phyloP scores from a whole-genome alignment of 257 asterid genomes.

The Solanum bulbocastanum region DNA sequence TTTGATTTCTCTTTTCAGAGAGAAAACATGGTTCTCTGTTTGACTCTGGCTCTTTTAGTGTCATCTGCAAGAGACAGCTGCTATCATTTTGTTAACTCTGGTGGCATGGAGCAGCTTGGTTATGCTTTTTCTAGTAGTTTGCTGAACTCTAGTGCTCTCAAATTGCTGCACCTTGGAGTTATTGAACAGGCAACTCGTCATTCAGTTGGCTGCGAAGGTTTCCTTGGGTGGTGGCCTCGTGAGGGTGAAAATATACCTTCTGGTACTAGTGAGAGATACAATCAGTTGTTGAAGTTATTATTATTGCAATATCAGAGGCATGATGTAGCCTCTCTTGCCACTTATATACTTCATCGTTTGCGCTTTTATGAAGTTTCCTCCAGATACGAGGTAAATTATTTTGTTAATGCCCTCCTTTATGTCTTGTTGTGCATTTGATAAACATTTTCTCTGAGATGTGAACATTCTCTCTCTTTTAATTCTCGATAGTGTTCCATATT shows the following conservation, averaged over 20 bases:
- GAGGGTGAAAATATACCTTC: conserved; percentile 68
- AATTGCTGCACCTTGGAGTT: conserved; percentile 46
- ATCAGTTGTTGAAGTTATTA: conserved; percentile 72
- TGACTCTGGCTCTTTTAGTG: conserved; percentile 53
- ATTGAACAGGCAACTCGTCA: conserved; percentile 79
- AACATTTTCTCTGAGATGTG: neutral
- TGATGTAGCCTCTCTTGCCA: conserved; percentile 75
- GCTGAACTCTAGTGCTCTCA: conserved; percentile 43
- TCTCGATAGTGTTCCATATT: conserved; percentile 49
- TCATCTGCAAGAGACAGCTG: conserved; percentile 85
- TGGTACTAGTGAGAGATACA: conserved; percentile 80
- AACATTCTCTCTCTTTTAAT: neutral
- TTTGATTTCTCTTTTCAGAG: conserved; percentile 33
- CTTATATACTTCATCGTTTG: conserved; percentile 79
- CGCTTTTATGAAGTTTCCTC: conserved; percentile 88
- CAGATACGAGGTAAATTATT: conserved; percentile 72
- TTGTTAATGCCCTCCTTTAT: neutral
- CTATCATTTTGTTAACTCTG: conserved; percentile 58
- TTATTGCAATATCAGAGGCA: conserved; percentile 78
- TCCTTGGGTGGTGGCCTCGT: conserved; percentile 79
- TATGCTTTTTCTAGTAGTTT: conserved; percentile 31
- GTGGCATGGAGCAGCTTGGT: conserved; percentile 94
- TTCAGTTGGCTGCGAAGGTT: conserved; percentile 93
- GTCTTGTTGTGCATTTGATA: neutral
- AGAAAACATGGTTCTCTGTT: conserved; percentile 59